Conservation (phyloP, 176 grass and related monocot genomes). For the Poa annua region DNA sequence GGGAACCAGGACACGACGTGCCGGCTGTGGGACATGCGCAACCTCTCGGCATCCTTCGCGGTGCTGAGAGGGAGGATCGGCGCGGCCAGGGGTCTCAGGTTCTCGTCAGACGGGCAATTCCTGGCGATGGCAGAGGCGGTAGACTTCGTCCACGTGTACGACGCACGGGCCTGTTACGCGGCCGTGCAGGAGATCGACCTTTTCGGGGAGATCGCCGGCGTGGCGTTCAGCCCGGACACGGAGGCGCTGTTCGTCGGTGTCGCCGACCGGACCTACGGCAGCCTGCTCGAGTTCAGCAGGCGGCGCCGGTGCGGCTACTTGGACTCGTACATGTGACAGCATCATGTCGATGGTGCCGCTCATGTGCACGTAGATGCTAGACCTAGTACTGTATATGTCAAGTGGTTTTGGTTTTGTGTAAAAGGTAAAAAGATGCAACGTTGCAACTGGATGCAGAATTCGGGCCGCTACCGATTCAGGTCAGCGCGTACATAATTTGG, state of each 20-base stretch:
- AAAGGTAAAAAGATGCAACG: background rate
- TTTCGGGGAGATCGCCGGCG: constrained; percentile 70
- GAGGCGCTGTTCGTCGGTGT: constrained; percentile 66
- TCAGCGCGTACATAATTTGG: background rate
- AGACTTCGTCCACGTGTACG: constrained; percentile 73
- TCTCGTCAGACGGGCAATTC: constrained; percentile 68
- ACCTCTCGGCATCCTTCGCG: constrained; percentile 51
- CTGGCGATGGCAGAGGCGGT: constrained; percentile 71
- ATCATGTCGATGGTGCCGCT: too few species aligned
- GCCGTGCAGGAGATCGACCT: constrained; percentile 66
- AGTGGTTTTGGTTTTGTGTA: too few species aligned
- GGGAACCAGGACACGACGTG: constrained; percentile 89
- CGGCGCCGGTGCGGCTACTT: constrained; percentile 43
- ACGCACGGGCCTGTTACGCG: constrained; percentile 32
- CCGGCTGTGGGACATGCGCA: constrained; percentile 76
- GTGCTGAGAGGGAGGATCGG: constrained; percentile 66
- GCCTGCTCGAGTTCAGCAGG: constrained; percentile 69
- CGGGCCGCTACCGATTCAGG: constrained; percentile 17
- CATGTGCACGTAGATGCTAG: too few species aligned
- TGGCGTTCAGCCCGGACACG: constrained; percentile 62
- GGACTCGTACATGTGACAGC: constrained; percentile 43
- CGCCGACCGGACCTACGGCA: constrained; percentile 66
- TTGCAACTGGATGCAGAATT: background rate
- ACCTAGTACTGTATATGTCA: too few species aligned
- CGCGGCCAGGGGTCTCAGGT: constrained; percentile 62